phyloP scores from a whole-genome alignment of 495 filamentous ascomycete species.

The Lineolata rhizophorae region DNA sequence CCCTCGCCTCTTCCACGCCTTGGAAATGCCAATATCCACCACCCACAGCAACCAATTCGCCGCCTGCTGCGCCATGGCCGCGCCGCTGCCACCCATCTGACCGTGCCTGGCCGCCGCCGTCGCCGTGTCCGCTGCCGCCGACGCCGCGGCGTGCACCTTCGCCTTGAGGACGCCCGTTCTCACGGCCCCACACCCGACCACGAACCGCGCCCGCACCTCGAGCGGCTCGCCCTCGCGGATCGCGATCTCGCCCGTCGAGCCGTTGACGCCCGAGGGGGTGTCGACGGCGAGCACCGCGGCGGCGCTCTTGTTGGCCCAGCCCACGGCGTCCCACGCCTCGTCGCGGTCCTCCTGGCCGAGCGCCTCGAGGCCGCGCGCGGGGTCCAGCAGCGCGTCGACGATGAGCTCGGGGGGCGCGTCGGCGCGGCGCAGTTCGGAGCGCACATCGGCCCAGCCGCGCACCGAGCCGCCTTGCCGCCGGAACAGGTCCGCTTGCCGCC shows the following conservation, averaged over 20 bases:
- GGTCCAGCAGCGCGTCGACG: slow-evolving; percentile 70
- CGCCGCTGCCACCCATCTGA: slow-evolving; percentile 50
- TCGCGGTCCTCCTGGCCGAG: slow-evolving; percentile 65
- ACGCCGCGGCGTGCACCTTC: background rate
- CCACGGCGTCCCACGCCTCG: slow-evolving; percentile 59
- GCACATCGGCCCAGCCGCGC: slow-evolving; percentile 8
- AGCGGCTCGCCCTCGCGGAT: slow-evolving; percentile 44
- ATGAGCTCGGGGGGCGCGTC: slow-evolving; percentile 29
- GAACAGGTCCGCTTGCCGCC: slow-evolving; percentile 38
- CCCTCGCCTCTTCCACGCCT: slow-evolving; percentile 72
- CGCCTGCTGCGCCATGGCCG: slow-evolving; percentile 35
- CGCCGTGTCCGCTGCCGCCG: too few relatives aligned
- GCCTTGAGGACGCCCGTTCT: background rate
- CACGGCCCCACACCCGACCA: too few relatives aligned
- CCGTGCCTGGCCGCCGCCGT: slow-evolving; percentile 73
- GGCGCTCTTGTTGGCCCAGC: slow-evolving; percentile 69
- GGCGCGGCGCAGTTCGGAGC: background rate
- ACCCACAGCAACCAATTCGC: slow-evolving; percentile 58
- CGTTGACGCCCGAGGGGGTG: slow-evolving; percentile 69
- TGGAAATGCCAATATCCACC: slow-evolving; percentile 68
- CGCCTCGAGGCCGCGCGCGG: slow-evolving; percentile 66
- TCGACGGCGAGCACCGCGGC: slow-evolving; percentile 62
- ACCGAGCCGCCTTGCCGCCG: slow-evolving; percentile 55
- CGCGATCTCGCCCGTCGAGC: slow-evolving; percentile 38
- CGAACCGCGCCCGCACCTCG: slow-evolving; percentile 51